A percentile compares a stretch with the other conserved stretches of the same genome.
Evolutionary conservation across 192 early-diverging fungal species (phyloP).

Genomic region (Coemansia aciculifera): DNA sequence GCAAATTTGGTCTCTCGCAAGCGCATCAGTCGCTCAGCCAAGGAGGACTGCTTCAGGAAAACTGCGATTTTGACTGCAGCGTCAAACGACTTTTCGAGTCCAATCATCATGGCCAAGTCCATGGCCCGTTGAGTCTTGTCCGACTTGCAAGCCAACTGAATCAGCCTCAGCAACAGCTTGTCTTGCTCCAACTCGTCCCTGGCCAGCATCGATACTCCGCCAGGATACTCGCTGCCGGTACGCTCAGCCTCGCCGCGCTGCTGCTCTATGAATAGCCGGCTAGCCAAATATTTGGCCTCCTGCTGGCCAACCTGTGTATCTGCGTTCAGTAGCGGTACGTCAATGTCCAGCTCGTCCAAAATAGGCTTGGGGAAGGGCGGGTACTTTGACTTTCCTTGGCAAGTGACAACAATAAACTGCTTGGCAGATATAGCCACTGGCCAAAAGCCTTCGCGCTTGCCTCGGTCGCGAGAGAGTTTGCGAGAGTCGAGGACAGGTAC

Average conservation of each 20-base stretch:
- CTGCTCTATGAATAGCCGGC: constrained; percentile 59
- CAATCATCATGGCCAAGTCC: constrained; percentile 71
- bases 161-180: constrained; percentile 72
- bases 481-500: constrained; percentile 77
- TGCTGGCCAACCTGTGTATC: constrained; percentile 51
- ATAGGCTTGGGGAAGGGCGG: constrained; percentile 75
- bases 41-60: constrained; percentile 58
- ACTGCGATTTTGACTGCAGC: constrained; percentile 83
- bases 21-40: constrained; percentile 78
- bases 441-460: constrained; percentile 74
- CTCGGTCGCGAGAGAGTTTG: constrained; percentile 26
- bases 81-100: constrained; percentile 68
- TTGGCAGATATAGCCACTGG: constrained; percentile 75
- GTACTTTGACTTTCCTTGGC: constrained; percentile 49
- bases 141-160: constrained; percentile 81
- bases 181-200: constrained; percentile 73
- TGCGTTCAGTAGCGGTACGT: constrained; percentile 65
- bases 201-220: constrained; percentile 20
- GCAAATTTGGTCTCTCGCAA: constrained; percentile 42
- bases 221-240: constrained; percentile 38
- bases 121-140: constrained; percentile 76
- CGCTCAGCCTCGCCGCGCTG: constrained; percentile 59
- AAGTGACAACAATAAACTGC: constrained; percentile 71
- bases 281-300: constrained; percentile 58
- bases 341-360: constrained; percentile 62